Percentiles rank a stretch among this genome's conserved stretches.
Evolutionary conservation across 306 rosid genomes (phyloP).

Genomic region (Acacia melanoxylon): DNA sequence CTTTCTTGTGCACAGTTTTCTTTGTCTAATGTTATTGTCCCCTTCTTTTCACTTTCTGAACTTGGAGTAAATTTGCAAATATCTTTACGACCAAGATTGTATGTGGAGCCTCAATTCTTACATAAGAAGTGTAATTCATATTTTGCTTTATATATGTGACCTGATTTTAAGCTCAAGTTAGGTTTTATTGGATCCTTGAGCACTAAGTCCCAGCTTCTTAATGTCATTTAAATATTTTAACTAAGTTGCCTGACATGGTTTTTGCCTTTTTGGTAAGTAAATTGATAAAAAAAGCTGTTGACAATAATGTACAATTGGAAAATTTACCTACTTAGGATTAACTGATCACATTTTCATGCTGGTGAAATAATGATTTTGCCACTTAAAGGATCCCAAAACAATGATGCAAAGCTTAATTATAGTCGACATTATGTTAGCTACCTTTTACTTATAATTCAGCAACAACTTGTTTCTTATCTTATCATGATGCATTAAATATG

Average conservation of each 20-base stretch:
- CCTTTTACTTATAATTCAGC: not conserved
- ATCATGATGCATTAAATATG: not conserved
- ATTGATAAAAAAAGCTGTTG: not conserved
- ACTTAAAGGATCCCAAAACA: not conserved
- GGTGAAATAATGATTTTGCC: not conserved
- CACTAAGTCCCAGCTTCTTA: not conserved
- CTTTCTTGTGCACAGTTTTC: slow-evolving; percentile 18
- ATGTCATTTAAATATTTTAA: not conserved
- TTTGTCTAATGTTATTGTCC: slow-evolving; percentile 5
- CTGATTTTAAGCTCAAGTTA: not conserved
- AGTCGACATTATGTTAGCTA: not conserved
- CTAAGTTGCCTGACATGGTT: not conserved
- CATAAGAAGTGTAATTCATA: not conserved
- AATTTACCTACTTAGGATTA: not conserved
- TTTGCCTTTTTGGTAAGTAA: not conserved
- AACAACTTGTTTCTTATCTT: not conserved
- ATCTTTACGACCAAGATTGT: not conserved
- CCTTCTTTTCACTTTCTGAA: not conserved
- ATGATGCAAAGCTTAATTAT: not conserved
- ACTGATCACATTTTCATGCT: not conserved
- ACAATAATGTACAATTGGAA: not conserved
- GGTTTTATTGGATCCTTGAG: not conserved
- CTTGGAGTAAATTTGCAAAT: slow-evolving; percentile 10
- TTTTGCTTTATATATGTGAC: not conserved
- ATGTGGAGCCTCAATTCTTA: not conserved